A percentile compares a stretch with the other conserved stretches of the same genome.
Evolutionary conservation across 139 green algal genomes (phyloP).

Genomic region (Coelastrella sp.): DNA sequence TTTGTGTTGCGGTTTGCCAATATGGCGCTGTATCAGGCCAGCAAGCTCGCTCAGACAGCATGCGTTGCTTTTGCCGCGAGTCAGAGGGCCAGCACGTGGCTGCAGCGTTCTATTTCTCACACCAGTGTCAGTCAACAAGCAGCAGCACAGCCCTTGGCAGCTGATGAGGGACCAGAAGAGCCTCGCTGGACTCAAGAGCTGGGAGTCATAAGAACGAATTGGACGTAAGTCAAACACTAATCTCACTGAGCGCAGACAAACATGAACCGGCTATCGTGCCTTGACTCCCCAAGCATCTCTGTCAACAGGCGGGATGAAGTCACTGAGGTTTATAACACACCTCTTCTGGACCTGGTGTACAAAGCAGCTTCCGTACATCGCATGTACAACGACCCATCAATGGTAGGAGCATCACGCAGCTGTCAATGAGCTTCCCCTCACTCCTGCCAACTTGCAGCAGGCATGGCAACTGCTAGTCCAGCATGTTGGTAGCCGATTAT

Average conservation of each 20-base stretch:
- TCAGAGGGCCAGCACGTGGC: neutral
- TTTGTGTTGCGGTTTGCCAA: neutral
- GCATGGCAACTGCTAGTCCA: too few relatives aligned
- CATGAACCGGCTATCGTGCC: neutral
- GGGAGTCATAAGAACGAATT: conserved; percentile 82
- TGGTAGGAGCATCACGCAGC: conserved; percentile 71
- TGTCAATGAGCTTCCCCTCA: too few relatives aligned
- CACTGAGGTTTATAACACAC: conserved; percentile 85
- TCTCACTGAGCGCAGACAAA: too few relatives aligned
- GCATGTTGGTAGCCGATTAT: too few relatives aligned
- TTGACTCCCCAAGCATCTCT: neutral
- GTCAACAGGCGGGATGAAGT: conserved; percentile 88
- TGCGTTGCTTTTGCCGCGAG: conserved; percentile 1
- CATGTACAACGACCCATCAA: conserved; percentile 90
- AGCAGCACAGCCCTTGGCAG: conserved; percentile 40
- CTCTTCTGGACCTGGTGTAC: conserved; percentile 95
- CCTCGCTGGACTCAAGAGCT: conserved; percentile 75
- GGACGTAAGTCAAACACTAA: conserved; percentile 83
- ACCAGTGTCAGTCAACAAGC: conserved; percentile 9
- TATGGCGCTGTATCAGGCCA: conserved; percentile 32
- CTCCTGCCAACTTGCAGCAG: too few relatives aligned
- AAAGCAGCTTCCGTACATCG: conserved; percentile 89
- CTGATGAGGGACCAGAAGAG: conserved; percentile 25
- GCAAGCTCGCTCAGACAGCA: conserved; percentile 22
- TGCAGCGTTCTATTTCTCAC: neutral